Evolutionary conservation across 2,329 filamentous ascomycete species (phyloP).

Genomic region (Ophiostoma fasciatum): DNA sequence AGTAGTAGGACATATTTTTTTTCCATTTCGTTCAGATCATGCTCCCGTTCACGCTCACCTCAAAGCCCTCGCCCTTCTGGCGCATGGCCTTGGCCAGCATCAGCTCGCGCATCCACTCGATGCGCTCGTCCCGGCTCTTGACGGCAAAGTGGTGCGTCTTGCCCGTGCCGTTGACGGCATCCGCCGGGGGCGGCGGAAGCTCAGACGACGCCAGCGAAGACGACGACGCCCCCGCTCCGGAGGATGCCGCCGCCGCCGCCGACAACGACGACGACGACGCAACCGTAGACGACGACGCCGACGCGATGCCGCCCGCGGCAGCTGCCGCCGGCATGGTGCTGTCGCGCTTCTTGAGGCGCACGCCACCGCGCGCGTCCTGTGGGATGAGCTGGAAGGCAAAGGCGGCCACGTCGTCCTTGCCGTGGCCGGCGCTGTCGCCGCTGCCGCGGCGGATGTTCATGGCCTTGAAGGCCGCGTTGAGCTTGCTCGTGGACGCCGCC

Average conservation of each 20-base stretch:
- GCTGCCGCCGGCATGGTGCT: conserved; percentile 22
- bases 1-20: conserved; percentile 9
- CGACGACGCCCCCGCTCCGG: too few species aligned
- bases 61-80: conserved; percentile 71
- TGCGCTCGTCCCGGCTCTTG: conserved; percentile 70
- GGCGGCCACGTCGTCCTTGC: conserved; percentile 42
- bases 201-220: not conserved
- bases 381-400: conserved; percentile 82
- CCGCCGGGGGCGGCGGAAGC: conserved; percentile 24
- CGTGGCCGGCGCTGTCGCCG: conserved; percentile 27
- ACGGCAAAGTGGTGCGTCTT: conserved; percentile 95
- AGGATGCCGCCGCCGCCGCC: not conserved
- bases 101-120: conserved; percentile 92
- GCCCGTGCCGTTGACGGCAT: conserved; percentile 42
- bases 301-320: conserved; percentile 14
- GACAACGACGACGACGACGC: conserved; percentile 1
- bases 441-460: conserved; percentile 46
- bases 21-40: conserved; percentile 39
- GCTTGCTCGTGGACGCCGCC: conserved; percentile 60
- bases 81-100: conserved; percentile 81
- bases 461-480: conserved; percentile 75
- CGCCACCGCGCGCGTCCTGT: conserved; percentile 39
- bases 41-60: conserved; percentile 68
- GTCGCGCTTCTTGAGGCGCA: conserved; percentile 36
- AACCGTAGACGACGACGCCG: conserved; percentile 14